A percentile compares a stretch with the other conserved stretches of the same genome.
phyloP scores from a whole-genome alignment of 108 stramenopile species.

The Cyclotella sp. region DNA sequence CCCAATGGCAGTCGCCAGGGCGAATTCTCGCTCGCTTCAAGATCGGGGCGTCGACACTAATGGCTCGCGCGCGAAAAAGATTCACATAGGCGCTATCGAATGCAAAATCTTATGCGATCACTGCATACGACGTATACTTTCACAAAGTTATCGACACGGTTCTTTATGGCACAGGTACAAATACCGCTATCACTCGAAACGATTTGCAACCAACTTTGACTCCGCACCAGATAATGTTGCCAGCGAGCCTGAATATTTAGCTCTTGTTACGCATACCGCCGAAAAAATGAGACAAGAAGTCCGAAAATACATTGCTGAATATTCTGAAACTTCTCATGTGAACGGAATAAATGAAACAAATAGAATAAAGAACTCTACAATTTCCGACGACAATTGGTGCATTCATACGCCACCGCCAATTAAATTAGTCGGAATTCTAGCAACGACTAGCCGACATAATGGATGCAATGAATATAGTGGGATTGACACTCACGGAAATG shows the following conservation, averaged over 20 bases:
- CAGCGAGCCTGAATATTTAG: conserved; percentile 37
- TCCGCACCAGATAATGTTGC: not conserved
- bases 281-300: conserved; percentile 51
- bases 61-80: no score
- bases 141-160: no score
- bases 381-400: not conserved
- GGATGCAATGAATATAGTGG: not conserved
- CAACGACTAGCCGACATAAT: conserved; percentile 26
- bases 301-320: conserved; percentile 48
- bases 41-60: no score
- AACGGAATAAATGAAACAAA: not conserved
- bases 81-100: no score
- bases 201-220: no score
- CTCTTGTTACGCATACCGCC: conserved; percentile 58
- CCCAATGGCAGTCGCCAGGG: no score
- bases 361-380: not conserved
- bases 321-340: not conserved
- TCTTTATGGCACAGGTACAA: no score
- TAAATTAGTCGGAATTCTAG: conserved; percentile 69
- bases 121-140: no score
- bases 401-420: conserved; percentile 26
- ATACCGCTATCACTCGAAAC: no score
- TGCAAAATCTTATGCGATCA: no score
- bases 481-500: conserved; percentile 32
- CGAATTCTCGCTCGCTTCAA: no score